phyloP scores from a whole-genome alignment of 163 green algal genomes.

The Coccomyxa subellipsoidea region DNA sequence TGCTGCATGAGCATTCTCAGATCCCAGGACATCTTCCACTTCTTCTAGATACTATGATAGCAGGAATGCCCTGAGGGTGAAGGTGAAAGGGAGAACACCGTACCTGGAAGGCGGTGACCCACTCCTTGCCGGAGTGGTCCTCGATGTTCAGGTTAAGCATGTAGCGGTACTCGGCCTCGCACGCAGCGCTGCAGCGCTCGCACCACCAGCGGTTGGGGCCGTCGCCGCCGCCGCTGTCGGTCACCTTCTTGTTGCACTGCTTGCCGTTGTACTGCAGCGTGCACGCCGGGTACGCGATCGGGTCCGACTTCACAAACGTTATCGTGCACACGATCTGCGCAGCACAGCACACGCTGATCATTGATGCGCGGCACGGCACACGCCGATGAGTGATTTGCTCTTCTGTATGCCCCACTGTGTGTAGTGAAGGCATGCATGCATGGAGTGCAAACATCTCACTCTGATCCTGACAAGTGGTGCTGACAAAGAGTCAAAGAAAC shows the following conservation, averaged over 20 bases:
- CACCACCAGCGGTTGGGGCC: conserved; percentile 19
- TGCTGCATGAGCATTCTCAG: too few species aligned
- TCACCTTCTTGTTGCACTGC: conserved; percentile 91
- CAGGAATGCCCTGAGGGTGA: too few species aligned
- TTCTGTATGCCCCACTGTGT: too few species aligned
- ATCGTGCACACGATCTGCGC: conserved; percentile 51
- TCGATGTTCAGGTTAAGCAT: conserved; percentile 53
- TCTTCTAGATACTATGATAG: too few species aligned
- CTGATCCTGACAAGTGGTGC: too few species aligned
- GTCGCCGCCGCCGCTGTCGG: conserved; percentile 22
- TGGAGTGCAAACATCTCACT: too few species aligned
- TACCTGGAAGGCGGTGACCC: conserved; percentile 80
- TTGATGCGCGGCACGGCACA: too few species aligned
- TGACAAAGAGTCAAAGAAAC: too few species aligned
- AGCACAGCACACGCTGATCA: background rate
- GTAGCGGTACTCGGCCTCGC: conserved; percentile 69
- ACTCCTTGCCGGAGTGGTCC: conserved; percentile 80
- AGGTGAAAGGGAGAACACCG: background rate
- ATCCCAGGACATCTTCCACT: too few species aligned
- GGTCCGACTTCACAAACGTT: conserved; percentile 63
- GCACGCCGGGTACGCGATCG: conserved; percentile 82
- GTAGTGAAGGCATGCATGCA: too few species aligned
- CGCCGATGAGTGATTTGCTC: too few species aligned
- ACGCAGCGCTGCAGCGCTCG: conserved; percentile 14
- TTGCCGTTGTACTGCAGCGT: conserved; percentile 41